phyloP scores from a whole-genome alignment of 148 eudicot genomes.

The Euryodendron excelsum region DNA sequence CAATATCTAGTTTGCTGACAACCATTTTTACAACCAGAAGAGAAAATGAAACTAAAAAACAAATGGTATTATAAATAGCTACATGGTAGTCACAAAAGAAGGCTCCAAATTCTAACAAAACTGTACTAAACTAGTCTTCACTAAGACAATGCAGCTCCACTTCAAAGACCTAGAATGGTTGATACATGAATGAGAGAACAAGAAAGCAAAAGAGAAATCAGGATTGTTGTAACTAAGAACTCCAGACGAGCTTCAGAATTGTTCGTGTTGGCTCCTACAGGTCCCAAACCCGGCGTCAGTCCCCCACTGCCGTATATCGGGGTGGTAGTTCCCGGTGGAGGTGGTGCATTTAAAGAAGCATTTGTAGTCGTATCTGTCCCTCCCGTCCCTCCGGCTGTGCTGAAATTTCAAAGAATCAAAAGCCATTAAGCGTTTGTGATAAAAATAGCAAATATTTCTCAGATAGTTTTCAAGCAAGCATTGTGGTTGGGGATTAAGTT shows the following conservation, averaged over 20 bases:
- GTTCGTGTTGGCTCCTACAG: neutral
- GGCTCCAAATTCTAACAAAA: slow-evolving; percentile 20
- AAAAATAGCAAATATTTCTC: too few species aligned
- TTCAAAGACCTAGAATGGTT: neutral
- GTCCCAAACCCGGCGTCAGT: slow-evolving; percentile 9
- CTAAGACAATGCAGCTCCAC: too few species aligned
- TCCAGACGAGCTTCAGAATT: slow-evolving; percentile 3
- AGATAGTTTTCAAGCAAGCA: neutral
- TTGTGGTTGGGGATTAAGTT: neutral
- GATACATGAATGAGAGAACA: slow-evolving; percentile 4
- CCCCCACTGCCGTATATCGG: neutral
- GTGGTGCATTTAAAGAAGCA: slow-evolving; percentile 1
- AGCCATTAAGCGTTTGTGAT: neutral
- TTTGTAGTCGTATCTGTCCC: neutral
- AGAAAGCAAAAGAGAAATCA: neutral
- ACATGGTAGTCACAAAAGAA: neutral
- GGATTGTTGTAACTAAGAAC: neutral
- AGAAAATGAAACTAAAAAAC: neutral
- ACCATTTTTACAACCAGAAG: neutral
- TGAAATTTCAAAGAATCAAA: neutral
- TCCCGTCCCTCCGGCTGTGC: slow-evolving; percentile 1
- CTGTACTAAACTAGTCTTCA: slow-evolving; percentile 20
- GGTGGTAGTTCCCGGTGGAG: slow-evolving; percentile 18
- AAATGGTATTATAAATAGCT: neutral
- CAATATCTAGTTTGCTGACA: neutral